Base-by-base conservation (phyloP, 148 eudicot genomes). In the Tetragonia tetragonoides region DNA sequence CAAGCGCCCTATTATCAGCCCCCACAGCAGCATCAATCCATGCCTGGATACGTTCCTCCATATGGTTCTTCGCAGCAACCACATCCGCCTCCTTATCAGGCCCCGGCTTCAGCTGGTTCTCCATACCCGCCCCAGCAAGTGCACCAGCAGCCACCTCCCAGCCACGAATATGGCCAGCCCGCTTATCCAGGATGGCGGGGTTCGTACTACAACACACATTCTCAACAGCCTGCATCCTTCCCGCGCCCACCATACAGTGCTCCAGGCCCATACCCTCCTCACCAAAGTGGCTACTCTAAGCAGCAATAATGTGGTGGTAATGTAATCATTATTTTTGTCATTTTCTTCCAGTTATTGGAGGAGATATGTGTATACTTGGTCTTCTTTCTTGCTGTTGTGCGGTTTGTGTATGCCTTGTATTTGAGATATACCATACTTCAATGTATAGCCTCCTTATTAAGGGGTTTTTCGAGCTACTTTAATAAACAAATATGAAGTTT, bases 111-210 rank as follows among this genome's bases (percentile, higher is more conserved):
- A 42, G 49, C 83, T 8, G 78, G 84, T 69, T 70, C 79, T 64
- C 86, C 90, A 20, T 87, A 90, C 68, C 89, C 86, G 2, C 89
- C 87, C 46, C 85, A 84, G 39, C 90, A 88, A 56, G 88, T 87
- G 37, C 93, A 86, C 53, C 97, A 83, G 71, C 94, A 85, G 68
- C 90, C 89, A 60, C 83, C 85, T 3, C 81, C 60, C 7, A 61
- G 75, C 82, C 90, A 91, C 28, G 94, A 93, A 61, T 93, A 93
- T 49, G 97, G 99, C 20, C 99, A 95, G 71, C 97, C 97, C 37
- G 97, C 93, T 37, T 93, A 95, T 78, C 97, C 95, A 1, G 97
- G 97, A 39, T 95, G 99, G 99, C 91, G 87, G 37, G 97, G 95
- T 44, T 89, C 92, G 47, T 95, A 91, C 83, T 91, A 91, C 73